Evolutionary conservation across 2,329 filamentous ascomycete species (phyloP), one percentile per base, ranked within the genome.

Genomic region (Bipolaris oryzae): DNA sequence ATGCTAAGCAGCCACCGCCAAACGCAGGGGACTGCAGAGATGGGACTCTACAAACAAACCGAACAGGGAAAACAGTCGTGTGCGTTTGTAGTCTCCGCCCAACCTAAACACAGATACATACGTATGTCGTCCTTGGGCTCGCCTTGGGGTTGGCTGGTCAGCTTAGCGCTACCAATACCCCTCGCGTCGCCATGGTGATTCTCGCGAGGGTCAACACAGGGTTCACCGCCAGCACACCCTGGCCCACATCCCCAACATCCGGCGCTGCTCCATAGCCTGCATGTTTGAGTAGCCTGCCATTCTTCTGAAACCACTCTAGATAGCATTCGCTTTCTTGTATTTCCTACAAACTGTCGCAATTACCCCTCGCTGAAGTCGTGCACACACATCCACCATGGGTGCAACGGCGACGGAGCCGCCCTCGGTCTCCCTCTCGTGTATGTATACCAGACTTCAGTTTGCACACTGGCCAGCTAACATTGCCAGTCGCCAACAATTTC

Each of bases 401-500:
- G 82, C 83, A 60, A 60, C 69, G 60, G 81, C 83, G 67, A 79
- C 83, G 68, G 88, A 89, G 66, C 79, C 80, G 67, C 88, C 88
- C 66, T 83, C 85, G 50, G 87, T 90, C 69, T 81, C 86, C 67
- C 80, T 90, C 72, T 90, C 88, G 44, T 90, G 87, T 89, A 80
- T 34, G 48, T 37, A 5, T 3, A 37, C 45, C n/a, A 53, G 45
- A 33, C n/a, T 15, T 23, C 38, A 13, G n/a, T 5, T 11, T 34
- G 16, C 23, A 10, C n/a, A 25, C 20, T 5, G 3, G 6, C n/a
- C 11, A 67, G 64, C 78, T 79, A 56, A 80, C 66, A 15, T 9
- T 11, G 13, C 16, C 64, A 93, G 93, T 99, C 81, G 94, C 95
- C 71, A 99, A 99, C 81, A 99, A 99, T 77, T 99, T 99, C 78